phyloP scores from a whole-genome alignment of 106 monocot genomes.

The Dioscorea dumetorum region DNA sequence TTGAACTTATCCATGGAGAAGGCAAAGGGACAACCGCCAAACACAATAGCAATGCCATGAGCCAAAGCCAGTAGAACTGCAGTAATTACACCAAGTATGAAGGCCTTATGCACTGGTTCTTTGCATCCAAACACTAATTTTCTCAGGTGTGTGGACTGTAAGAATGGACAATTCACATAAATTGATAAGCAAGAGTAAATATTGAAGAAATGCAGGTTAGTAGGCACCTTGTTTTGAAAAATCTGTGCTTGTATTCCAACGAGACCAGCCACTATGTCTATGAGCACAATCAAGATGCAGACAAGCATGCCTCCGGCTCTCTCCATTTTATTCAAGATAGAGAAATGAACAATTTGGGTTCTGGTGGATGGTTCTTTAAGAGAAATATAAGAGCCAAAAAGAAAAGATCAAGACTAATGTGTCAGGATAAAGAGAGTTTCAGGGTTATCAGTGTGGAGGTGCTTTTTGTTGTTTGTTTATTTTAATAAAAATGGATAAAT shows the following conservation, averaged over 20 bases:
- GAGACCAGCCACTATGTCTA: conserved; percentile 57
- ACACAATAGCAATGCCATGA: conserved; percentile 54
- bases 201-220: no score
- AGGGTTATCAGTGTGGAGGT: no score
- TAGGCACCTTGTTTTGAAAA: conserved; percentile 54
- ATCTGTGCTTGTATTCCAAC: conserved; percentile 73
- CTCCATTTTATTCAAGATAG: no score
- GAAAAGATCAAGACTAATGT: no score
- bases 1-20: conserved; percentile 36
- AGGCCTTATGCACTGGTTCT: conserved; percentile 55
- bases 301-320: conserved; percentile 11
- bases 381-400: no score
- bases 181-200: no score
- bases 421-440: no score
- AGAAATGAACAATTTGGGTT: no score
- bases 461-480: no score
- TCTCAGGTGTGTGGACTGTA: conserved; percentile 53
- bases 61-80: conserved; percentile 57
- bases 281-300: conserved; percentile 50
- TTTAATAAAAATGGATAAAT: no score
- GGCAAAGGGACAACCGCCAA: conserved; percentile 69
- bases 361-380: no score
- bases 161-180: no score
- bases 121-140: conserved; percentile 69
- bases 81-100: conserved; percentile 53